Conservation (phyloP, 148 eudicot species). For the Rhododendron molle region DNA sequence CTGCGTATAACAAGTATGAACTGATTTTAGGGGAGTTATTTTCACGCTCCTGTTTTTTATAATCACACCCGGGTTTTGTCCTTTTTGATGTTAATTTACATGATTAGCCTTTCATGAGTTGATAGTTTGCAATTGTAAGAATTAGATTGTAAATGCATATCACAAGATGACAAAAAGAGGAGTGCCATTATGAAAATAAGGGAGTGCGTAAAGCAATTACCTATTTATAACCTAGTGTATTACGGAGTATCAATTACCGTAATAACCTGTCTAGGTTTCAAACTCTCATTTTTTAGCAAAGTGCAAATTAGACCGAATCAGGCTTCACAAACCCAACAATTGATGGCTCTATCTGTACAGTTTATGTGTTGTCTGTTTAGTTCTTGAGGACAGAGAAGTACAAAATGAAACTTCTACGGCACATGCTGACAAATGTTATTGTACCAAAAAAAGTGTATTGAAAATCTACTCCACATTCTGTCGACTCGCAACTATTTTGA, state of each 20-base stretch:
- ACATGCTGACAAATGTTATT: background rate
- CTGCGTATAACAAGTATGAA: too few relatives aligned
- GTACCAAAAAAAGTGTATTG: background rate
- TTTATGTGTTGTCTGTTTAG: background rate
- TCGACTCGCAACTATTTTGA: background rate
- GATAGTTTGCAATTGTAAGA: background rate
- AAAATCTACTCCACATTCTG: background rate
- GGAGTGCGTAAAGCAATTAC: background rate
- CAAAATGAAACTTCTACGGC: background rate
- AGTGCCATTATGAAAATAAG: too few relatives aligned
- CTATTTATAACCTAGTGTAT: background rate
- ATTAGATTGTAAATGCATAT: background rate
- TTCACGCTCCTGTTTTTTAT: background rate
- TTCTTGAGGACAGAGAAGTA: background rate
- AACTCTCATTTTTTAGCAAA: background rate
- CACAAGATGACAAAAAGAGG: background rate
- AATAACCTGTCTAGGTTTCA: background rate
- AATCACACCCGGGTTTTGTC: background rate
- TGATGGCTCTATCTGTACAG: background rate
- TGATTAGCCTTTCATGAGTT: background rate
- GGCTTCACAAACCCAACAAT: background rate
- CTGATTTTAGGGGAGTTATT: too few relatives aligned
- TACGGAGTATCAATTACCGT: background rate
- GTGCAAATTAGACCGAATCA: too few relatives aligned
- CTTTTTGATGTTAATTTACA: background rate